Base-by-base conservation (phyloP, 257 asterid species). In the Apocynum venetum region DNA sequence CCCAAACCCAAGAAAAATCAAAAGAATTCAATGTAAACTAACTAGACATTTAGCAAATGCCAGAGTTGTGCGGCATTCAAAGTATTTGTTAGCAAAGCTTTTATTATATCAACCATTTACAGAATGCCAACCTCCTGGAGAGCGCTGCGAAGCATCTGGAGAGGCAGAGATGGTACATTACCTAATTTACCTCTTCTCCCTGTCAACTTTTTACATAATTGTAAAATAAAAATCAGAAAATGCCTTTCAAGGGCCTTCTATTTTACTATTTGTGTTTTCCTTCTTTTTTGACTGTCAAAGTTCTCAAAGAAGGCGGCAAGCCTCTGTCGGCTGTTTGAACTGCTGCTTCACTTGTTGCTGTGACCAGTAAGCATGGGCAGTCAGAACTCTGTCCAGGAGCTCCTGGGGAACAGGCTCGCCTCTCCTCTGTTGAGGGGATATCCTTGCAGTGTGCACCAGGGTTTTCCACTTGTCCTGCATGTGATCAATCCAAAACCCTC, bases 341-440 rank as follows among this genome's bases (percentile, higher is more conserved):
- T 90, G 98, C 63, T 93, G 97, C 76, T 88, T 94, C 46, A 92
- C 89, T 79, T 91, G 96, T 82, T 93, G 99, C 83, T 89, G 99
- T 1, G 98, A 87, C 98, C 99, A 96, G 88, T 89, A 90, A 53
- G 99, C 95, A 65, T 96, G 98, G 1, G 99, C 98, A 11, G 93
- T 81, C 80, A 96, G 77, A 38, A 96, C 99, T 70, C 99, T 79
- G 74, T 96, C 97, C 60, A 93, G 88, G 17, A 96, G 97, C 84
- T 91, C 99, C 77, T 96, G 99, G 2, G 99, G 98, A 76, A 93
- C 98, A 0, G 99, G 99, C 83, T 96, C 97, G 0, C 98, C 99
- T 75, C 99, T 87, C 81, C 99, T 87, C 72, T 96, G 99, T 80
- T 93, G 99, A 52, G 99, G 99, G 43, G 98, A 91, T 73, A 96